These are phyloP conservation scores for Trichoderma virens DNA, from an alignment of 495 filamentous ascomycete species.

Conservation along the genomic window DNA sequence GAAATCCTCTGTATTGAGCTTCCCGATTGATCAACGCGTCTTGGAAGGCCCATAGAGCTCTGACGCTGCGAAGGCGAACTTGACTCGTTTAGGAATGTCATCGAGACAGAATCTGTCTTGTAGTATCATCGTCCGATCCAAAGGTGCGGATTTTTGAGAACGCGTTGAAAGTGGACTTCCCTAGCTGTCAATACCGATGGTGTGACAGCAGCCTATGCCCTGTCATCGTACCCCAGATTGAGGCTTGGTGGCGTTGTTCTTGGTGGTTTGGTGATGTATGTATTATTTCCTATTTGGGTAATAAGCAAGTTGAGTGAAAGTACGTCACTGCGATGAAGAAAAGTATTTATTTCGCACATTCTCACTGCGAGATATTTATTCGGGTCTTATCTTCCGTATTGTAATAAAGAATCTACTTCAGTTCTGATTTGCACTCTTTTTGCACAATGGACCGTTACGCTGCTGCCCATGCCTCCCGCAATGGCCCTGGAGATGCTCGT, in stretches of 20 bases:
- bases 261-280: background rate
- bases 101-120: background rate
- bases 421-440: background rate
- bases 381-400: background rate
- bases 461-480: background rate
- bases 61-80: background rate
- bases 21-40: background rate
- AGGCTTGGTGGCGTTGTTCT: background rate
- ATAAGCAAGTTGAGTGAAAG: background rate
- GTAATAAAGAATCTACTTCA: background rate
- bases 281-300: conserved; percentile 1
- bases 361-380: background rate
- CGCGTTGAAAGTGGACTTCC: background rate
- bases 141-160: background rate
- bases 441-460: background rate
- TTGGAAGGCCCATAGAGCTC: background rate
- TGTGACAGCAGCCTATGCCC: background rate
- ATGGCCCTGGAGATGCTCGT: conserved; percentile 39
- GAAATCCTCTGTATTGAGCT: background rate
- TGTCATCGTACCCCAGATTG: background rate
- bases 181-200: background rate
- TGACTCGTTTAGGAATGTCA: background rate
- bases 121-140: background rate
- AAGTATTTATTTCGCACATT: background rate
- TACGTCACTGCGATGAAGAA: background rate